Base-by-base conservation (phyloP, 2,329 filamentous ascomycete genomes). In the Torrubiellomyces zombiae region DNA sequence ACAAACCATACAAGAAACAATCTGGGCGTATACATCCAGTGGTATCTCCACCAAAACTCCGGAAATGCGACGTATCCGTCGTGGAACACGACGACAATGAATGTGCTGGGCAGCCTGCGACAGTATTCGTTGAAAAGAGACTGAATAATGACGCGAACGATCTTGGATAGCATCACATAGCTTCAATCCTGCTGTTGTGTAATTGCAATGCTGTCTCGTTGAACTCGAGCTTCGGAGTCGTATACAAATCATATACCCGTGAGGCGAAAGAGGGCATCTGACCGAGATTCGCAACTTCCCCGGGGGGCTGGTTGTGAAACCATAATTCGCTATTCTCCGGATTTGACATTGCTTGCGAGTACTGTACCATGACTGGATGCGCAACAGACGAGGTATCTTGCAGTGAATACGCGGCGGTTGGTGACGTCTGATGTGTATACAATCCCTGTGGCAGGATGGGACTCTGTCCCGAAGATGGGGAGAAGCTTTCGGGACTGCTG, bases 401-500 rank as follows among this genome's bases (percentile, higher is more conserved):
- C 18, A 64, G 45, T 13, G 59, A 47, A 32, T 66, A 66, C 1
- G 56, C 50, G 9, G 61, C 48, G 9, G 55, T 43, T 24, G 62
- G 57, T 2, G 57, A 44, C 2, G 56, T 51, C 15, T 63, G 61
- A 32, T 68, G 65, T 5, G 64, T 65, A 42, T 74, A 75, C 38
- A 66, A 63, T 27, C 55, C 49, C 21, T 67, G 60, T 32, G 64
- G 60, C 7, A 60, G 51, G 12, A 61, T 51, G 1, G 67, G 60
- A 34, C 64, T 66, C 22, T 62, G 56, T 28, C 56, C 58, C 0
- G 65, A 64, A 5, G 55, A 52, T 1, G 66, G 58, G 5, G 68
- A 71, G 44, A 68, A 71, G 37, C 56, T 60, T 29, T 53, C 59
- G 1, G 69, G 67, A 38, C 67, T 73, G 43, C 59, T 72, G 34